Base-by-base conservation (phyloP, 78 protist species). In the Capsaspora owczarzaki region DNA sequence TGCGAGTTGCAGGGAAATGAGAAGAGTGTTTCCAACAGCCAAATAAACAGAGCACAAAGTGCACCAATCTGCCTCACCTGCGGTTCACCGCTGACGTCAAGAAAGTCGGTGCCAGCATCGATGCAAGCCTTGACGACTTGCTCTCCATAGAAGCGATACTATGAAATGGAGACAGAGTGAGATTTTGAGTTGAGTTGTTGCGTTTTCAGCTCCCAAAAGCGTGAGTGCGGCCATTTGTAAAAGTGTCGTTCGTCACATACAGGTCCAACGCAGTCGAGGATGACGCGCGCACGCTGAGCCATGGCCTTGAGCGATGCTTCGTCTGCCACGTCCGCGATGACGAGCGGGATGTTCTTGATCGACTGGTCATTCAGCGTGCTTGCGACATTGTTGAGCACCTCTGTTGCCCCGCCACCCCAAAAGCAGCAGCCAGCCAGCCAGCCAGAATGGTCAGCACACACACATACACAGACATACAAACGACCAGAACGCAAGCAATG, bases 71-170 rank as follows among this genome's bases (percentile, higher is more conserved):
- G 12, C 51, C 51, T 33, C 35, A 69, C 74, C 74, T 69, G 38
- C 38, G 74, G 74, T 19, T 69, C 74, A 19, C 74, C 85, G 22
- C 74, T 38, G 41, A 81, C 51, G 66, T 81, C 85, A n/a, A 77
- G 46, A 31, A 60, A 77, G 37, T 77, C 63, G 47, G 74, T 4
- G 41, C 77, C 79, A 31, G 31, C 41, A 8, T 49, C 71, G 0
- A 69, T 33, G 44, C 85, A 81, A 16, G 78, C 75, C 6, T 35
- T 16, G 33, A 81, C 85, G 4, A 70, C 78, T 25, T 22, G 80
- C 71, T 81, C 85, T 23, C 85, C 85, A 38, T 35, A 72, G 42
- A 80, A 80, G n/a, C 83, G 74, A 46, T 44, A 80, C 82, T 79
- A n/a, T n/a, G n/a, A 69, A 35, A 69, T 3, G 35, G 27, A 69